A percentile compares a stretch with the other conserved stretches of the same genome.
Evolutionary conservation across 2,329 filamentous ascomycete genomes (phyloP).

Genomic region (Aspergillus neotritici): DNA sequence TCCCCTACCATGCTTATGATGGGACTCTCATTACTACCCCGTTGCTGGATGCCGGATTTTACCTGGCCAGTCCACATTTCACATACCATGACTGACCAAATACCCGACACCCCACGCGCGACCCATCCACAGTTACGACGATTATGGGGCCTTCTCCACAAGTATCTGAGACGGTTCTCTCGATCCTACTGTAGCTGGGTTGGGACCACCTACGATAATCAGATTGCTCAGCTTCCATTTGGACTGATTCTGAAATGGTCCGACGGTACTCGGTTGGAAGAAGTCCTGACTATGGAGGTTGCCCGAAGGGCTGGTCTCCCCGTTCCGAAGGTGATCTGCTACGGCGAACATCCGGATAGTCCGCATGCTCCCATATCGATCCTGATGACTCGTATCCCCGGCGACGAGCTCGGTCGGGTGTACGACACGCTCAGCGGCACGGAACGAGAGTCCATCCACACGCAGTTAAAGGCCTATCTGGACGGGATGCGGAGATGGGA

Average conservation of each 20-base stretch:
- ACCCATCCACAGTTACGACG: slow-evolving; percentile 12
- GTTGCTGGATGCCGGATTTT: slow-evolving; percentile 17
- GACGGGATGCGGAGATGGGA: slow-evolving; percentile 28
- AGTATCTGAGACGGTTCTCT: slow-evolving; percentile 24
- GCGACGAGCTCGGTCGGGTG: slow-evolving; percentile 26
- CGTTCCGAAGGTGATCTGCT: slow-evolving; percentile 29
- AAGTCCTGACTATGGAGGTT: slow-evolving; percentile 30
- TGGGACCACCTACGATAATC: slow-evolving; percentile 24
- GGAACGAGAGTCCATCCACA: slow-evolving; percentile 22
- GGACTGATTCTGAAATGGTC: slow-evolving; percentile 36
- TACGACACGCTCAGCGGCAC: slow-evolving; percentile 25
- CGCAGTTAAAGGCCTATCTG: slow-evolving; percentile 28
- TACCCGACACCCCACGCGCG: slow-evolving; percentile 19
- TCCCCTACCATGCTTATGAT: not conserved
- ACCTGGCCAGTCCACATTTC: slow-evolving; percentile 12
- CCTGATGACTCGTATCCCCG: slow-evolving; percentile 36
- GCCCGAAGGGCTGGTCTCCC: slow-evolving; percentile 26
- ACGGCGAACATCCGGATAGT: slow-evolving; percentile 29
- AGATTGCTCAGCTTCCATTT: slow-evolving; percentile 34
- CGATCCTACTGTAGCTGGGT: slow-evolving; percentile 26
- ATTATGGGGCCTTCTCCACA: slow-evolving; percentile 28
- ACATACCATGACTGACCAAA: slow-evolving; percentile 9
- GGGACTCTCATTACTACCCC: slow-evolving; percentile 3
- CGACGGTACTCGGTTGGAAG: slow-evolving; percentile 32
- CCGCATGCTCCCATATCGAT: slow-evolving; percentile 31